These are phyloP conservation scores for Podosphaera leucotricha DNA, from an alignment of 2,329 filamentous ascomycete genomes.

Conservation along the genomic window DNA sequence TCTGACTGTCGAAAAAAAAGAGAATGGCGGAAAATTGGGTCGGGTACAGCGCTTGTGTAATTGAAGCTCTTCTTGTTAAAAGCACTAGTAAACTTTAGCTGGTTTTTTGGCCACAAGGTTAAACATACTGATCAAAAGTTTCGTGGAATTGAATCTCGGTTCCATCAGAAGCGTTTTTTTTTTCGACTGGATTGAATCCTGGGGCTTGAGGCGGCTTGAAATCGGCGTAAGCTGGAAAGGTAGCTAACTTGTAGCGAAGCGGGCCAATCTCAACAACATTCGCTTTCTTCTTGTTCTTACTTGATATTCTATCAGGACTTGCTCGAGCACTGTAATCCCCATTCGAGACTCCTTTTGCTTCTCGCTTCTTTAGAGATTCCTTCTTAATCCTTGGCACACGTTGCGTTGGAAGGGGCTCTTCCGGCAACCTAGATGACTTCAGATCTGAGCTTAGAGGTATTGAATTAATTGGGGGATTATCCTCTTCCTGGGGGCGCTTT, in stretches of 20 bases:
- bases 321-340: slow-evolving; percentile 26
- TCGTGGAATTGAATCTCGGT: slow-evolving; percentile 34
- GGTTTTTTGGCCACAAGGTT: not conserved
- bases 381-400: slow-evolving; percentile 31
- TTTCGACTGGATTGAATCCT: slow-evolving; percentile 31
- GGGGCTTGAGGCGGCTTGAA: slow-evolving; percentile 35
- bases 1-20: slow-evolving; percentile 82
- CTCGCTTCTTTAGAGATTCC: slow-evolving; percentile 43
- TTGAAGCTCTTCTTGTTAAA: slow-evolving; percentile 54
- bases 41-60: slow-evolving; percentile 77
- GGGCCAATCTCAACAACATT: slow-evolving; percentile 21
- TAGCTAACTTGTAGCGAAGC: slow-evolving; percentile 38
- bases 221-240: slow-evolving; percentile 31
- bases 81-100: slow-evolving; percentile 19
- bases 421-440: slow-evolving; percentile 20
- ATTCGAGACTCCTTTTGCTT: slow-evolving; percentile 27
- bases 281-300: slow-evolving; percentile 16
- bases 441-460: slow-evolving; percentile 52
- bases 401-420: slow-evolving; percentile 12
- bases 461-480: slow-evolving; percentile 44
- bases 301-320: slow-evolving; percentile 30
- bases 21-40: slow-evolving; percentile 64
- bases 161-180: slow-evolving; percentile 25
- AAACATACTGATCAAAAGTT: slow-evolving; percentile 37
- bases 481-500: slow-evolving; percentile 44